Conservation (phyloP, 2,329 filamentous ascomycete species). For the Alternaria sp. region DNA sequence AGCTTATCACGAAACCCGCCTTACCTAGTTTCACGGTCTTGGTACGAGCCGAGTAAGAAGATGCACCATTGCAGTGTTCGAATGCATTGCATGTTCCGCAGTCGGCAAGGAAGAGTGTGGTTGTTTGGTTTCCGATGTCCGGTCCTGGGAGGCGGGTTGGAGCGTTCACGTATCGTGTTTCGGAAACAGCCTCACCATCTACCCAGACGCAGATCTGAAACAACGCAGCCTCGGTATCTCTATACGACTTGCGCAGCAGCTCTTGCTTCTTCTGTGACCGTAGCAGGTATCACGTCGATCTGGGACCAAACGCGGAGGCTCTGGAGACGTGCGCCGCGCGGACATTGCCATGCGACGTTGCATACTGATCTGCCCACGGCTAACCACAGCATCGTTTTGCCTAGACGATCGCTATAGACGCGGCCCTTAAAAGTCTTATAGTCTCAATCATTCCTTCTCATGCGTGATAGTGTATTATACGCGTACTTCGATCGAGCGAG, state of each 20-base stretch:
- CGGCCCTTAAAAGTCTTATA: background rate
- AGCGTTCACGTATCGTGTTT: constrained; percentile 24
- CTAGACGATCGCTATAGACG: background rate
- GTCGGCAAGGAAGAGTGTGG: constrained; percentile 18
- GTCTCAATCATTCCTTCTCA: background rate
- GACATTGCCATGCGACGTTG: background rate
- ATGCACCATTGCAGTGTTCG: background rate
- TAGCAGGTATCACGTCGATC: background rate
- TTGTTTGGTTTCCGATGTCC: constrained; percentile 17
- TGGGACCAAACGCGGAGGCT: background rate
- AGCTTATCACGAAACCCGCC: constrained; percentile 28
- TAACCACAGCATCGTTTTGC: background rate
- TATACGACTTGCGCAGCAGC: background rate
- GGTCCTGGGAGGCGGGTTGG: constrained; percentile 6
- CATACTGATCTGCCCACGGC: background rate
- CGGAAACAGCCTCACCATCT: constrained; percentile 29
- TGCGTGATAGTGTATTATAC: background rate
- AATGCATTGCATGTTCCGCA: constrained; percentile 3
- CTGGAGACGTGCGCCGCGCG: background rate
- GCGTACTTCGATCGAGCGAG: background rate
- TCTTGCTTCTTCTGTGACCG: background rate
- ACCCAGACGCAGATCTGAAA: constrained; percentile 37
- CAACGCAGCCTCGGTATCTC: constrained; percentile 18
- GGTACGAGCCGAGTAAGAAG: constrained; percentile 1
- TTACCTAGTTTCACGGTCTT: constrained; percentile 32